These are phyloP conservation scores for Endocalyx cinctus DNA, from an alignment of 2,329 filamentous ascomycete genomes.

Conservation along the genomic window DNA sequence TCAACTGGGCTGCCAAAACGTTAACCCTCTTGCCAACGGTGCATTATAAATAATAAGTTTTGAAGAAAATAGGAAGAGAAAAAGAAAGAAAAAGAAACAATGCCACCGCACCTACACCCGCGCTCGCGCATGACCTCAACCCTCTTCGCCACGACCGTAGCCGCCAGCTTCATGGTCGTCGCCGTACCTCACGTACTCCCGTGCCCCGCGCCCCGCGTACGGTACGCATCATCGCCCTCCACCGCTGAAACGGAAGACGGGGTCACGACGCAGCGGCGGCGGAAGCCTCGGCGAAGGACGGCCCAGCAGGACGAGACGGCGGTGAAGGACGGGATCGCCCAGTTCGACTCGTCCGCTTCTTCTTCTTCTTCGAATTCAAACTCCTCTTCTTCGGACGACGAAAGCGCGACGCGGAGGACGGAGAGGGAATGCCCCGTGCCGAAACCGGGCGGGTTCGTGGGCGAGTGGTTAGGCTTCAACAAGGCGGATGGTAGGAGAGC, in stretches of 20 bases:
- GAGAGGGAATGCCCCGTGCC: conserved; percentile 83
- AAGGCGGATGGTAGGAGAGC: too few species aligned
- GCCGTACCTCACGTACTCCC: conserved; percentile 85
- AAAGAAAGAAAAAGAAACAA: conserved; percentile 35
- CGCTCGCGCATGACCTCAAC: conserved; percentile 90
- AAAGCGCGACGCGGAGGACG: conserved; percentile 22
- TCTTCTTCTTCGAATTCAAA: conserved; percentile 4
- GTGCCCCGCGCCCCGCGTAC: conserved; percentile 75
- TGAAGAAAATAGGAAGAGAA: too few species aligned
- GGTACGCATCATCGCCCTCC: conserved; percentile 65
- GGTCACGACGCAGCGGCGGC: conserved; percentile 15
- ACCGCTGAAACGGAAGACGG: conserved; percentile 23
- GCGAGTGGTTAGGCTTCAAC: conserved; percentile 69
- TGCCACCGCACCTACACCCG: conserved; percentile 88
- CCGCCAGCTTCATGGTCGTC: conserved; percentile 88
- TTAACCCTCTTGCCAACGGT: too few species aligned
- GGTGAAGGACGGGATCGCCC: conserved; percentile 42
- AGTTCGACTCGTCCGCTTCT: conserved; percentile 29
- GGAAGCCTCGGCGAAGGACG: conserved; percentile 39
- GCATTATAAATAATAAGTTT: too few species aligned
- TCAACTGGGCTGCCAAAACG: too few species aligned
- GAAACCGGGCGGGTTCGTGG: conserved; percentile 76
- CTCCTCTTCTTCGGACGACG: conserved; percentile 8
- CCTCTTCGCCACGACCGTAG: conserved; percentile 88
- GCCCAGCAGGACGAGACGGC: conserved; percentile 16